Evolutionary conservation across 768 basidiomycete species (phyloP).

Genomic region (Leucogyrophana mollusca): DNA sequence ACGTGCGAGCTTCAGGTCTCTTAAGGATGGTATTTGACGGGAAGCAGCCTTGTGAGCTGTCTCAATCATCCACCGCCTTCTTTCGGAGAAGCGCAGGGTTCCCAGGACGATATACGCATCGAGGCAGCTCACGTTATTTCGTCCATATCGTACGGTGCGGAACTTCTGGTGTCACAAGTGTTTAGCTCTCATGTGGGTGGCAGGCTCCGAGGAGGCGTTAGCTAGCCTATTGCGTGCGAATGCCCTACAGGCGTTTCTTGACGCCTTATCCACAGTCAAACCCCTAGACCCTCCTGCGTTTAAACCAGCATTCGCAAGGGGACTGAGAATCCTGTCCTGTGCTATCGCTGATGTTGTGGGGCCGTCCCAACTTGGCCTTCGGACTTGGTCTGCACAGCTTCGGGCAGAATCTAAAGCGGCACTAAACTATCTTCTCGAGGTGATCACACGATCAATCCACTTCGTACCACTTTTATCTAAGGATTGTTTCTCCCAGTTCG

Average conservation of each 20-base stretch:
- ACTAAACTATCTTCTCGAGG: conserved; percentile 61
- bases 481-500: conserved; percentile 35
- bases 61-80: conserved; percentile 42
- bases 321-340: conserved; percentile 54
- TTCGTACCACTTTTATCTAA: conserved; percentile 1
- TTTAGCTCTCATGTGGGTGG: not conserved
- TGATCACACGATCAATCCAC: conserved; percentile 22
- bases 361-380: conserved; percentile 66
- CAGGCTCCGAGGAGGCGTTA: conserved; percentile 64
- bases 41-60: conserved; percentile 59
- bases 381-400: conserved; percentile 31
- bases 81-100: conserved; percentile 32
- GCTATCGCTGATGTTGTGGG: conserved; percentile 69
- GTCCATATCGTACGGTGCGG: conserved; percentile 66
- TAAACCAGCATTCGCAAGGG: conserved; percentile 61
- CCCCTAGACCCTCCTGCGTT: conserved; percentile 38
- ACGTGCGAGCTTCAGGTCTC: conserved; percentile 16
- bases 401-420: conserved; percentile 54
- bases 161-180: not conserved
- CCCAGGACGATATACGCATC: conserved; percentile 53
- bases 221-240: conserved; percentile 54
- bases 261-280: conserved; percentile 52
- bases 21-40: not conserved
- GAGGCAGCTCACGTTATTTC: conserved; percentile 77
- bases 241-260: conserved; percentile 59